Evolutionary conservation across 2,329 filamentous ascomycete genomes (phyloP).

Genomic region (Chrysosporium queenslandicum): DNA sequence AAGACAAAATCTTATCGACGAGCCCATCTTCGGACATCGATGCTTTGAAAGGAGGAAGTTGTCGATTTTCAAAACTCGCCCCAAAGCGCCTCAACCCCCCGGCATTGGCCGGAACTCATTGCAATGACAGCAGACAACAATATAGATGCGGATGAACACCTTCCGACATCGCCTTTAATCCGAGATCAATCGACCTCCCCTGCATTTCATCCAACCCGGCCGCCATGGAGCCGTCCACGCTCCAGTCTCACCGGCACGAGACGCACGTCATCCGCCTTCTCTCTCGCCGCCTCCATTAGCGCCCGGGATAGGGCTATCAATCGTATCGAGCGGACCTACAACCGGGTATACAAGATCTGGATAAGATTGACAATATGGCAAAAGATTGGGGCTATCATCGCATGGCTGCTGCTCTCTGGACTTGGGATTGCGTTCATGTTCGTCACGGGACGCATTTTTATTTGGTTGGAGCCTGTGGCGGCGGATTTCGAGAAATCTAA

Average conservation of each 20-base stretch:
- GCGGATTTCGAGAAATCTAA: constrained; percentile 64
- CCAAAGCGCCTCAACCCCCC: not conserved
- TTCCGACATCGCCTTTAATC: not conserved
- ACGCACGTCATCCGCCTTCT: constrained; percentile 32
- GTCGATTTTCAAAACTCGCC: not conserved
- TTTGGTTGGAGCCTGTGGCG: constrained; percentile 60
- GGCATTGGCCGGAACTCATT: not conserved
- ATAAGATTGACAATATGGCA: constrained; percentile 45
- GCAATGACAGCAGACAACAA: constrained; percentile 42
- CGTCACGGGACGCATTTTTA: constrained; percentile 72
- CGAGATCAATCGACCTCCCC: constrained; percentile 36
- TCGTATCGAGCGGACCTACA: constrained; percentile 28
- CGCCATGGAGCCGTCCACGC: constrained; percentile 44
- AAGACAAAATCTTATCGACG: not conserved
- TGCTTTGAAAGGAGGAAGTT: not conserved
- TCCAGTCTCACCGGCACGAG: constrained; percentile 24
- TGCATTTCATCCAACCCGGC: constrained; percentile 35
- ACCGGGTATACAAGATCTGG: constrained; percentile 28
- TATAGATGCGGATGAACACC: constrained; percentile 44
- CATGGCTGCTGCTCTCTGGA: constrained; percentile 43
- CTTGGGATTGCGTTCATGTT: constrained; percentile 60
- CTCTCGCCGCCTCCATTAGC: constrained; percentile 20
- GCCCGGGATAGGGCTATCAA: constrained; percentile 33
- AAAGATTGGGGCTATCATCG: constrained; percentile 48
- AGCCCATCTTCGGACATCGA: not conserved